phyloP scores from a whole-genome alignment of 1,284 basidiomycete genomes.

The Apiotrichum sp. region DNA sequence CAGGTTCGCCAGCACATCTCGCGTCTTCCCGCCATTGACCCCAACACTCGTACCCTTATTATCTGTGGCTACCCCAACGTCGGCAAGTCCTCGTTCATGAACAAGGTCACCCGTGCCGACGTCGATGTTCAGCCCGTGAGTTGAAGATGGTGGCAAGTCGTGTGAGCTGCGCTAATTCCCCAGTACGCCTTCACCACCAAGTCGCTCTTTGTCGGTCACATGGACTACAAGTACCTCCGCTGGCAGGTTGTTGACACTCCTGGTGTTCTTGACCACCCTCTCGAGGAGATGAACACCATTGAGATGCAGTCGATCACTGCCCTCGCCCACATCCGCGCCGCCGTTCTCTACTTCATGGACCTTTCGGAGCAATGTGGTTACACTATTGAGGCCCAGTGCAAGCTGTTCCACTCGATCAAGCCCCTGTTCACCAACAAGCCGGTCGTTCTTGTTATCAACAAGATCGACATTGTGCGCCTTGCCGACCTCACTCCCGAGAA shows the following conservation, averaged over 20 bases:
- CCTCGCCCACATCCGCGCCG: constrained; percentile 83
- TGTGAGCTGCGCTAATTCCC: no score
- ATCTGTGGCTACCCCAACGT: constrained; percentile 97
- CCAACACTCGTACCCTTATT: constrained; percentile 89
- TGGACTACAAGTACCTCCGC: constrained; percentile 94
- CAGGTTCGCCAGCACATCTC: constrained; percentile 96
- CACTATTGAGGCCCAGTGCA: constrained; percentile 87
- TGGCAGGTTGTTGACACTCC: constrained; percentile 98
- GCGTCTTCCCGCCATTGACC: constrained; percentile 86
- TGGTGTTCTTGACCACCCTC: constrained; percentile 76
- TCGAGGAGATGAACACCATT: constrained; percentile 98
- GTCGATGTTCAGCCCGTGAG: constrained; percentile 81
- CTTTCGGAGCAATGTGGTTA: constrained; percentile 94
- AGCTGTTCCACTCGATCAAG: constrained; percentile 96
- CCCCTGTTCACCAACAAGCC: constrained; percentile 90
- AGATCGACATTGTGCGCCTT: constrained; percentile 81
- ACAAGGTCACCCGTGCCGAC: constrained; percentile 94
- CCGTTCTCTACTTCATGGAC: constrained; percentile 95
- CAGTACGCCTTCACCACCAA: constrained; percentile 93
- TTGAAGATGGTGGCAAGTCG: background rate
- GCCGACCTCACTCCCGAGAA: constrained; percentile 71
- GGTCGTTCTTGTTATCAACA: constrained; percentile 87
- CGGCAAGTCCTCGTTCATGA: constrained; percentile 94
- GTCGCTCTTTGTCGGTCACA: constrained; percentile 89
- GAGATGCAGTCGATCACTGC: constrained; percentile 99